Percentiles rank a stretch among this genome's conserved stretches.
Evolutionary conservation across 2,329 filamentous ascomycete genomes (phyloP).

Genomic region (Cryphonectria carpinicola): DNA sequence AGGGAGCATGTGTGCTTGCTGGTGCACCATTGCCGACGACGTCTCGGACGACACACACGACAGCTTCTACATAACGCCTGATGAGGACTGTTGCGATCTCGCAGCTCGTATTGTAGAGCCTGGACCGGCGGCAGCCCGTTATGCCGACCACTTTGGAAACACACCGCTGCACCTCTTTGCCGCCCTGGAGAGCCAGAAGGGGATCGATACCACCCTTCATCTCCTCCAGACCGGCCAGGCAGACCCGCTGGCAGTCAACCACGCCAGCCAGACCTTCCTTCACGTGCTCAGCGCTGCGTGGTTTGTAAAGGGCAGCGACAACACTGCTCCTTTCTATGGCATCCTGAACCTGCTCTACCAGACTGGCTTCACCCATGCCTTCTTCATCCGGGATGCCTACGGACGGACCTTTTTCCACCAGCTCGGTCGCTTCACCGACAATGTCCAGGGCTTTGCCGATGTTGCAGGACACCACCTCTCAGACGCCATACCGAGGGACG

Average conservation of each 20-base stretch:
- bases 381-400: constrained; percentile 47
- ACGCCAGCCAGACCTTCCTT: constrained; percentile 53
- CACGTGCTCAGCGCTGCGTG: constrained; percentile 46
- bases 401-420: constrained; percentile 59
- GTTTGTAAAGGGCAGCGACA: constrained; percentile 36
- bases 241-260: constrained; percentile 43
- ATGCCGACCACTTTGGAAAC: constrained; percentile 51
- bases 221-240: constrained; percentile 32
- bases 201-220: constrained; percentile 33
- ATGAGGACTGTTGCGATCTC: constrained; percentile 36
- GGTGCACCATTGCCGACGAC: constrained; percentile 39
- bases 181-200: constrained; percentile 37
- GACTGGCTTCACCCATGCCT: neutral
- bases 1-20: constrained; percentile 33
- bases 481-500: constrained; percentile 47
- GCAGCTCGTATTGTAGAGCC: constrained; percentile 31
- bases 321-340: constrained; percentile 33
- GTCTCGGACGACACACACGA: constrained; percentile 26
- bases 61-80: constrained; percentile 36
- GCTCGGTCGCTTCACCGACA: constrained; percentile 34
- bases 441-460: constrained; percentile 39
- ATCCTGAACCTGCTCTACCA: constrained; percentile 41
- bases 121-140: constrained; percentile 19
- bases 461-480: constrained; percentile 31
- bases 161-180: constrained; percentile 53